Evolutionary conservation across 2,329 filamentous ascomycete genomes (phyloP), one percentile per base, ranked within the genome.

Genomic region (Monilinia fructicola): DNA sequence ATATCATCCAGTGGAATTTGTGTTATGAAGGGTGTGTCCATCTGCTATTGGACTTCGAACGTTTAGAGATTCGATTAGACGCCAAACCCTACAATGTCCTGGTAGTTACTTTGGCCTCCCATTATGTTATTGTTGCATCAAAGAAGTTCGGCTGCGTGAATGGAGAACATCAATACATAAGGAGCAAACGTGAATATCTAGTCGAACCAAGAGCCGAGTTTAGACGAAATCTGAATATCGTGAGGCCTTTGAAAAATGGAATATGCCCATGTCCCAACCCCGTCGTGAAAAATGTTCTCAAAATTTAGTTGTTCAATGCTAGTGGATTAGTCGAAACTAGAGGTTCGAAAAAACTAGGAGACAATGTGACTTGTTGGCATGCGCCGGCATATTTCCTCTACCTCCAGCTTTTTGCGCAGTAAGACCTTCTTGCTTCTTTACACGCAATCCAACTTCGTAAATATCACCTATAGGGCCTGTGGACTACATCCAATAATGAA

Each of bases 301-400:
- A 3, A 28, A 26, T 52, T 11, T 31, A 64, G 69, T 68, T 73
- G 11, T 74, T 74, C 65, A 74, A 67, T 48, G 71, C 73, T 4
- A 74, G 70, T 58, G 60, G 65, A n/a, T 72, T 75, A 4, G 70
- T 74, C 12, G 73, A 75, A 65, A 74, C 69, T 60, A 68, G 73
- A 26, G 68, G 69, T 26, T 71, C 74, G 44, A 76, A 72, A 0
- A 70, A 68, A n/a, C 67, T 78, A 0, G 74, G 74, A 0, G 71
- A 78, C 42, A 78, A 79, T 44, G 74, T 79, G 74, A 76, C 23
- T 69, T 79, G 0, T 71, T 79, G 53, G 78, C 77, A 11, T 75
- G 77, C 48, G 76, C 79, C 18, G 78, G 75, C 63, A 77, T 79
- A 11, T 78, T 78, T 53, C 79, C 75, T 61, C 70, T 79, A 0